phyloP scores from a whole-genome alignment of 176 grass and related monocot species.

The Triticum monococcum region DNA sequence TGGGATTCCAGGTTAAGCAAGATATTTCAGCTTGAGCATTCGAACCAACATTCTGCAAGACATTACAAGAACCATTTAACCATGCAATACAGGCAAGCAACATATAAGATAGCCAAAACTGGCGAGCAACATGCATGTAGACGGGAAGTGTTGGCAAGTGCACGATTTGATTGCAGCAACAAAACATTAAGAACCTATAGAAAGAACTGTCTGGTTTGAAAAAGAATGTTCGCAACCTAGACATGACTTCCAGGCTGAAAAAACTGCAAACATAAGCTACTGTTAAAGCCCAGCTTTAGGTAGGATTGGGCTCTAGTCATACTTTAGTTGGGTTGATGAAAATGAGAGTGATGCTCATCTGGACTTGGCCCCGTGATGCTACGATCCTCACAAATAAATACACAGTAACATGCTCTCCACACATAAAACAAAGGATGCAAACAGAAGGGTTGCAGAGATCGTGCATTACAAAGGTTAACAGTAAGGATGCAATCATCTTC shows the following conservation, averaged over 20 bases:
- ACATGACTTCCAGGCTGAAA: background rate
- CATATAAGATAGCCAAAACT: background rate
- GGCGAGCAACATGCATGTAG: background rate
- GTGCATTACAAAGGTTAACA: background rate
- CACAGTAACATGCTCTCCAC: background rate
- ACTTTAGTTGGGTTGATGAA: background rate
- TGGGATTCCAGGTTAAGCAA: constrained; percentile 93
- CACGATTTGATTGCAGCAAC: background rate
- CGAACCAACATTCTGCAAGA: constrained; percentile 78
- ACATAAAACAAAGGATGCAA: background rate
- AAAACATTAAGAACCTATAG: background rate
- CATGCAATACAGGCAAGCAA: constrained; percentile 9
- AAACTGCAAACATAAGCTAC: background rate
- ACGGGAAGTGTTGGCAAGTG: background rate
- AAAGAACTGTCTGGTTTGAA: background rate
- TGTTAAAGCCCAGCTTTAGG: background rate
- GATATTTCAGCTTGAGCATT: constrained; percentile 86
- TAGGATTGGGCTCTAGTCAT: constrained; percentile 14
- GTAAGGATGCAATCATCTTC: constrained; percentile 6
- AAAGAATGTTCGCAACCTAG: background rate
- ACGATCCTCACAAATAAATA: background rate
- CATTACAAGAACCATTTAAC: constrained; percentile 29
- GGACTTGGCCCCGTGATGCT: background rate
- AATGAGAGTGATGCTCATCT: constrained; percentile 7
- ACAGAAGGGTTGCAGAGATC: background rate